Base-by-base conservation (phyloP, 306 rosid species). In the Casuarina glauca region DNA sequence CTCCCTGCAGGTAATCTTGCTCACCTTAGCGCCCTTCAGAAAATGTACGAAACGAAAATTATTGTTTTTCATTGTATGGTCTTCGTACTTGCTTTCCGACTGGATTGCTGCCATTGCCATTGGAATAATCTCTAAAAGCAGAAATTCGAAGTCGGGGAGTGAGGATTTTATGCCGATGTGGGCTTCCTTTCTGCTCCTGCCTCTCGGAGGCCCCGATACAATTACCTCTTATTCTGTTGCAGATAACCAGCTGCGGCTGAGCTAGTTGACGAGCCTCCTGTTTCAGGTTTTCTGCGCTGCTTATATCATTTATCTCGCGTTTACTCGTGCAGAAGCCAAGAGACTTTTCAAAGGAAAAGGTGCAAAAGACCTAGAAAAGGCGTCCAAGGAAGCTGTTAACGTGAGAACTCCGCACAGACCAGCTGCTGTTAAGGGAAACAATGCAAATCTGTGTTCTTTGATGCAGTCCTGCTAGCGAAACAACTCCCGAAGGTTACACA, bases 121-220 rank as follows among this genome's bases (percentile, higher is more conserved):
- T 55, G 85, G 82, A 44, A 10, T 73, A 1, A 82, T 82, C 79
- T 48, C 79, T 60, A 77, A 73, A 43, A 55, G 57, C 57, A 66
- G 66, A 9, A 2, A 8, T 3, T n/a, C 1, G 46, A 44, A 15
- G 64, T n/a, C n/a, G n/a, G n/a, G 53, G 5, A 48, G 67, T 45
- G 16, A 36, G 1, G 68, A 77, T 13, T 36, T 82, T 46, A 32
- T 39, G 10, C 79, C 85, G 3, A 49, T 82, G 69, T 82, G 82
- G 85, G 82, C 85, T 49, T 46, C 85, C 3, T 82, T 77, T 52
- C 82, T 82, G 35, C 45, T 82, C 4, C 19, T 82, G 17, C 85
- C 77, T 69, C 82, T 82, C 52, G 85, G 85, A 4, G 85, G 85
- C 38, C 82, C 85, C 2, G 85, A 82, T 69, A 77, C 57, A 57